Base-by-base conservation (phyloP, 495 filamentous ascomycete species). In the Lophiotrema nucula region DNA sequence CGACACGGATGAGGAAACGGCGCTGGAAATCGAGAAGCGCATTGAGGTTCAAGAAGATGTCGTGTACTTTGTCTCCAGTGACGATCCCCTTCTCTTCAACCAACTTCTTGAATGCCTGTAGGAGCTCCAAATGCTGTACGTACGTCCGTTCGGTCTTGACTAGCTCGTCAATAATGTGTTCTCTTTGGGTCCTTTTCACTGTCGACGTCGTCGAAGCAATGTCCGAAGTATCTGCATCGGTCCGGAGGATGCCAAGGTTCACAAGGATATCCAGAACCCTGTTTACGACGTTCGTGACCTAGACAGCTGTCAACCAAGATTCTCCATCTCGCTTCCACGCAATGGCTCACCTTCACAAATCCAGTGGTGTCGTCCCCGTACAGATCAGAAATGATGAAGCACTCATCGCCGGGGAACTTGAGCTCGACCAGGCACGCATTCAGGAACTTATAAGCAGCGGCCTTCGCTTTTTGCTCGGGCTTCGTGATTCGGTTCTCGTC, bases 1-100 rank as follows among this genome's bases (percentile, higher is more conserved):
- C 93, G 57, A 98, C 89, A 46, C 89, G 83, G 69, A 98, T 97
- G 46, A 97, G 74, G 67, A 98, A 98, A 23, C 90, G 81, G 53
- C 95, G 85, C 62, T 97, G 93, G 67, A 95, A 97, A 71, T 98
- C 95, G 3, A 98, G 77, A 25, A 98, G 85, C 23, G 87, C 83
- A 71, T 97, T 96, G 61, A 97, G 77, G 73, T 98, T 98, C 54
- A 96, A 77, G 75, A 98, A 98, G 62, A 98, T 95, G 67, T 91
- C 85, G 73, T 97, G 93, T 23, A 96, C 86, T 15, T 85, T 81
- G 71, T 98, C 95, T 47, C 93, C 92, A 3, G 90, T 84, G 56
- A 97, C 83, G 31, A 90, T 82, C 37, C 90, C 90, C 44, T 87
- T 89, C 64, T 92, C 84, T 66, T 97, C 90, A 27, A 97, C 75